Base-by-base conservation (phyloP, 805 yeast species). In the Candida sphagnicola region DNA sequence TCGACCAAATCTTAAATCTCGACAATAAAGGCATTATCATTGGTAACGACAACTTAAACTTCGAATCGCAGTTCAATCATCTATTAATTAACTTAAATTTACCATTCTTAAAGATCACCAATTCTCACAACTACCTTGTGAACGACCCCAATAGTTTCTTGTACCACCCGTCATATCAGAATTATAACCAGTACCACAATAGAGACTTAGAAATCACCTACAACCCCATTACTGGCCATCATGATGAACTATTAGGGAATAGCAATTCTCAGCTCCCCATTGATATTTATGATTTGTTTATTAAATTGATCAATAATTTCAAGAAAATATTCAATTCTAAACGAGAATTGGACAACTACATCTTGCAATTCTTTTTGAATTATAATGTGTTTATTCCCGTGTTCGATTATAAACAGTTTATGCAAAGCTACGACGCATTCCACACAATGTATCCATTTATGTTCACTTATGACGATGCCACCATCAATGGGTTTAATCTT, bases 321-420 rank as follows among this genome's bases (percentile, higher is more conserved):
- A 68, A 68, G 41, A 65, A 62, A 38, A 39, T 68, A 2, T 67
- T 68, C 47, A 54, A 47, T 37, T 53, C 54, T 38, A 64, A 62
- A 44, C 57, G 57, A 37, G 64, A 69, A 49, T 50, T 69, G 39
- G 82, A 77, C 48, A 66, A 65, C 42, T 67, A 74, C 38, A 65
- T 77, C 16, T 59, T 62, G 48, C 66, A 74, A 29, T 77, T 64
- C 50, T 77, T 77, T 48, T 59, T 74, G 42, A 71, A 74, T 51
- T 73, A 72, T 51, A 77, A 77, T 56, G 67, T 71, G 16, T 65
- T 77, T 42, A 66, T 77, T 18, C 82, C 82, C 3, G 70, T 77
- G 6, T 67, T 77, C 44, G 81, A 76, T 47, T 75, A 72, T 46
- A 73, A 70, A 34, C 57, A 65, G 26, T 76, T 77, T 45, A 76